Conservation (phyloP, 306 rosid genomes). For the Lathyrus tuberosus region DNA sequence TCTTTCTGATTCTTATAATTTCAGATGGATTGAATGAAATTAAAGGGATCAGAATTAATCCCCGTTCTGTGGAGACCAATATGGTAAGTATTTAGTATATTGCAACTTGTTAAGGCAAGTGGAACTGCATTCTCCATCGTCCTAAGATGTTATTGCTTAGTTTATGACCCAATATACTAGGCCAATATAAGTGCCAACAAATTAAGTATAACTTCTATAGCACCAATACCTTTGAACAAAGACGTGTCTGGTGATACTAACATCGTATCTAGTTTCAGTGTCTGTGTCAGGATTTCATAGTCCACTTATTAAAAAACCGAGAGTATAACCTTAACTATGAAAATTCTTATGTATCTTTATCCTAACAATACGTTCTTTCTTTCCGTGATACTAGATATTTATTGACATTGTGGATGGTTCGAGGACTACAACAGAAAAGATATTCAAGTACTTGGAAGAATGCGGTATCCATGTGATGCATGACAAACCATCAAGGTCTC, state of each 20-base stretch:
- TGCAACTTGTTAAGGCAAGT: background rate
- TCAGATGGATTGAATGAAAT: constrained; percentile 66
- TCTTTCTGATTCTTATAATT: constrained; percentile 23
- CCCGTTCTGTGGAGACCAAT: constrained; percentile 65
- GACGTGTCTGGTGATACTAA: no score
- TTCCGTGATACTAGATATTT: constrained; percentile 53
- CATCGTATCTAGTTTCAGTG: no score
- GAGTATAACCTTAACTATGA: no score
- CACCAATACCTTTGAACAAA: no score
- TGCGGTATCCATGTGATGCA: constrained; percentile 61
- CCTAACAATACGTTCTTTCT: constrained; percentile 6
- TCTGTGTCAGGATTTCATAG: no score
- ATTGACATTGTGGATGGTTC: constrained; percentile 60
- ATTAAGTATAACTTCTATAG: no score
- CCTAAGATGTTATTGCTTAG: constrained; percentile 15
- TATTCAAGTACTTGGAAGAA: constrained; percentile 59
- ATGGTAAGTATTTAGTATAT: constrained; percentile 61
- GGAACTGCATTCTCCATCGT: no score
- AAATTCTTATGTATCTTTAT: background rate
- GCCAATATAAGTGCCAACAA: constrained; percentile 3
- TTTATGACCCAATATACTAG: background rate
- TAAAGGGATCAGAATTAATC: constrained; percentile 64
- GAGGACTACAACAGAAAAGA: constrained; percentile 51
- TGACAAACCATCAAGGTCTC: constrained; percentile 65
- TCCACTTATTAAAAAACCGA: no score